Base-by-base conservation (phyloP, 2,329 filamentous ascomycete genomes). In the Arthrobotrys sinensis region DNA sequence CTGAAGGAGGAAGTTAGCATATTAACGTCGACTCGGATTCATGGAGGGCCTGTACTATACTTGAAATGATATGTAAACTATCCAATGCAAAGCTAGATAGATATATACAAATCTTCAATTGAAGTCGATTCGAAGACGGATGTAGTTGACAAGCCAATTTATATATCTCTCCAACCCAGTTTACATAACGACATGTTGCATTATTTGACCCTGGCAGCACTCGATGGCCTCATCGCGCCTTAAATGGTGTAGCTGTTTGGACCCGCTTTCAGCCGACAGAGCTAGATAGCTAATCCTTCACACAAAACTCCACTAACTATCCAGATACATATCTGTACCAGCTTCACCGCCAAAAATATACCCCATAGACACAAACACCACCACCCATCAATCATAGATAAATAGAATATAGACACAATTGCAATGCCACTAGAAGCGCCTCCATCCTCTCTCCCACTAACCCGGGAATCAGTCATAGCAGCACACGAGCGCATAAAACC, bases 401-500 rank as follows among this genome's bases (percentile, higher is more conserved):
- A 28, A 28, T 28, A 28, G 24, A n/a, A 45, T 14, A 45, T 45
- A 45, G n/a, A 45, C 5, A 7, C 11, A 45, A 45, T n/a, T 6
- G 12, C 5, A 43, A 50, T 85, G 48, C 8, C 34, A 12, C 38
- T 64, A 8, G 38, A 63, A 53, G 11, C 64, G 1, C 66, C 66
- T 12, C 16, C 19, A 3, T 19, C 57, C 11, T 36, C 87, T 63
- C 89, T 87, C 4, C 91, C 92, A 2, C 88, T 97, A 21, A 93
- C 90, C 16, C 90, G 93, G 53, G 85, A 86, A 64, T 94, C 92
- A 12, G 90, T 98, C 43, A 82, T 89, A 65, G 87, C 87, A 24
- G 95, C 95, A 3, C 91, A 93, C 85, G 84, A 87, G 55, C 87
- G 93, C 63, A 93, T 98, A 83, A 87, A 89, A 82, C 87, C 88